These are phyloP conservation scores for Mortierella polycephala DNA, from an alignment of 371 early-diverging fungal species.

Conservation along the genomic window DNA sequence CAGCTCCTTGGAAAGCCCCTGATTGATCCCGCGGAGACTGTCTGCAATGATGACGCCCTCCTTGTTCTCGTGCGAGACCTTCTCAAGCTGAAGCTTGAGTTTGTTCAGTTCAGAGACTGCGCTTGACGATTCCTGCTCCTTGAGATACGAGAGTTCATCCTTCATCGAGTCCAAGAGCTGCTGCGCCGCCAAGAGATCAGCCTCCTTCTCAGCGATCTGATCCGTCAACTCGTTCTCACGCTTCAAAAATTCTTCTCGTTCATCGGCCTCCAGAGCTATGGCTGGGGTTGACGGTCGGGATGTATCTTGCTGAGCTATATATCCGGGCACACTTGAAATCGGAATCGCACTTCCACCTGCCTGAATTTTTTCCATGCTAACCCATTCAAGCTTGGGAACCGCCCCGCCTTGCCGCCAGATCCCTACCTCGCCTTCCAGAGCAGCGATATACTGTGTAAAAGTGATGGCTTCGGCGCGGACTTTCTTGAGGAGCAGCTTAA, in stretches of 20 bases:
- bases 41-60: conserved; percentile 87
- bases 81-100: conserved; percentile 84
- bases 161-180: conserved; percentile 67
- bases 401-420: conserved; percentile 87
- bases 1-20: conserved; percentile 74
- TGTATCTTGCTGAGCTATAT: conserved; percentile 58
- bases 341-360: conserved; percentile 60
- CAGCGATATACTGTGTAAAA: conserved; percentile 83
- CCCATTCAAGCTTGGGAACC: conserved; percentile 82
- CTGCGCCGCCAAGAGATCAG: conserved; percentile 67
- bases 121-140: conserved; percentile 66
- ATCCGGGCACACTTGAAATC: conserved; percentile 61
- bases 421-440: conserved; percentile 87
- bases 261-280: conserved; percentile 83
- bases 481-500: conserved; percentile 92
- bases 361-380: conserved; percentile 72
- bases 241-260: conserved; percentile 91
- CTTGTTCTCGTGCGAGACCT: conserved; percentile 85
- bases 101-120: conserved; percentile 74
- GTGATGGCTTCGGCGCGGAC: conserved; percentile 82
- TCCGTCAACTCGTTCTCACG: conserved; percentile 95
- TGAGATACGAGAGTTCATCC: conserved; percentile 76
- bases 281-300: conserved; percentile 85
- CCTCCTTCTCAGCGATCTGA: conserved; percentile 89
- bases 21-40: conserved; percentile 85